Conservation (phyloP, 164 flowering plant genomes). For the Piper betle region DNA sequence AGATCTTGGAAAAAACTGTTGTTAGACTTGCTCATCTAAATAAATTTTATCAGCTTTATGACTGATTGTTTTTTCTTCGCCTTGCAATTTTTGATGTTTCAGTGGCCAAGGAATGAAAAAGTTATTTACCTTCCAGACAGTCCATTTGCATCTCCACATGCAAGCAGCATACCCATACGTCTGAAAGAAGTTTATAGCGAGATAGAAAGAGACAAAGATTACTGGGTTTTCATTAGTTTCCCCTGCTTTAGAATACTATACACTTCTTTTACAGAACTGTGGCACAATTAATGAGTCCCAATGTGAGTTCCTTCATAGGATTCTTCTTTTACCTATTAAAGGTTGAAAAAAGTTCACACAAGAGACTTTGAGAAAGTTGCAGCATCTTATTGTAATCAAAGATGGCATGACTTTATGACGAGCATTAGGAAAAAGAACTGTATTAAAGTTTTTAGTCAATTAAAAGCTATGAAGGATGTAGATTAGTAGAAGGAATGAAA, state of each 20-base stretch:
- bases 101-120: constrained; percentile 34
- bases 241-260: constrained; percentile 10
- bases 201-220: constrained; percentile 5
- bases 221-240: constrained; percentile 8
- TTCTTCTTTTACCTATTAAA: not conserved
- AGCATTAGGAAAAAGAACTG: constrained; percentile 5
- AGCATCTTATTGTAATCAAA: constrained; percentile 6
- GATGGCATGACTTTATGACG: constrained; percentile 8
- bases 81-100: not conserved
- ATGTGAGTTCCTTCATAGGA: not conserved
- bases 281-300: not conserved
- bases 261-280: not conserved
- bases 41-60: not conserved
- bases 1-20: too few relatives aligned
- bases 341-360: not conserved
- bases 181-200: constrained; percentile 1
- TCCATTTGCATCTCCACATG: constrained; percentile 45
- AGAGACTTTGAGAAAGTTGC: constrained; percentile 12
- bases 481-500: constrained; percentile 4
- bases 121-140: constrained; percentile 61
- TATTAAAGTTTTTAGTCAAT: constrained; percentile 14
- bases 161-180: constrained; percentile 28
- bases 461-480: constrained; percentile 12
- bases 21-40: too few relatives aligned
- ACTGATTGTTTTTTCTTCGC: not conserved